Conservation (phyloP, 2,329 filamentous ascomycete species). For the Byssochlamys sp. region DNA sequence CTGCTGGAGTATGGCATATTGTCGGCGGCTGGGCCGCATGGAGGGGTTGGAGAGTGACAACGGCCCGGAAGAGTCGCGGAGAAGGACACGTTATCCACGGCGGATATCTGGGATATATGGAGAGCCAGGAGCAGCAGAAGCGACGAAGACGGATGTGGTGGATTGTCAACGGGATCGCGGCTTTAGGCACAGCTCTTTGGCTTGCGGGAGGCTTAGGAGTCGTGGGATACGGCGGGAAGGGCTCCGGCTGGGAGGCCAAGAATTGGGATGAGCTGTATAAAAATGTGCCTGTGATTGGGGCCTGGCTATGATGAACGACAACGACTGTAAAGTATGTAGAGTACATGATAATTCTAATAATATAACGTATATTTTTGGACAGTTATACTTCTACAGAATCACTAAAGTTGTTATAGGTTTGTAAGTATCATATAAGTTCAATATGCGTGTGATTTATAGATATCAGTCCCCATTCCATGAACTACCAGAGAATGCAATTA, state of each 20-base stretch:
- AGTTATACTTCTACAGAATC: neutral
- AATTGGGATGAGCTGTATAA: constrained; percentile 68
- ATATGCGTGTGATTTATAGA: no score
- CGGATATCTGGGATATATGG: constrained; percentile 29
- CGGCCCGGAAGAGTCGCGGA: constrained; percentile 17
- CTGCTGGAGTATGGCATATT: constrained; percentile 63
- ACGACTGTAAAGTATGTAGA: neutral
- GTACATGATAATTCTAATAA: neutral
- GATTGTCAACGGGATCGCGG: constrained; percentile 56
- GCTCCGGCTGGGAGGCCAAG: constrained; percentile 67
- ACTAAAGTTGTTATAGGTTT: no score
- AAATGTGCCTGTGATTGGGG: constrained; percentile 48
- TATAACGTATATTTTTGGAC: neutral
- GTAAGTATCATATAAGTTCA: no score
- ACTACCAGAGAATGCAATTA: no score
- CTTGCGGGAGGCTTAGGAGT: constrained; percentile 70
- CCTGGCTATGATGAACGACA: constrained; percentile 34
- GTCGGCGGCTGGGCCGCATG: constrained; percentile 80
- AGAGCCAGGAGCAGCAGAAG: constrained; percentile 44
- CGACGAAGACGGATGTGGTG: constrained; percentile 58
- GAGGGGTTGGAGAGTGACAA: constrained; percentile 48
- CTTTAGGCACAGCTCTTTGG: constrained; percentile 58
- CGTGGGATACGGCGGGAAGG: constrained; percentile 60
- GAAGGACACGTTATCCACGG: constrained; percentile 21
- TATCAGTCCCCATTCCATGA: no score